A percentile compares a stretch with the other conserved stretches of the same genome.
Evolutionary conservation across 2,329 filamentous ascomycete species (phyloP).

Genomic region (Magnaporthales sp.): DNA sequence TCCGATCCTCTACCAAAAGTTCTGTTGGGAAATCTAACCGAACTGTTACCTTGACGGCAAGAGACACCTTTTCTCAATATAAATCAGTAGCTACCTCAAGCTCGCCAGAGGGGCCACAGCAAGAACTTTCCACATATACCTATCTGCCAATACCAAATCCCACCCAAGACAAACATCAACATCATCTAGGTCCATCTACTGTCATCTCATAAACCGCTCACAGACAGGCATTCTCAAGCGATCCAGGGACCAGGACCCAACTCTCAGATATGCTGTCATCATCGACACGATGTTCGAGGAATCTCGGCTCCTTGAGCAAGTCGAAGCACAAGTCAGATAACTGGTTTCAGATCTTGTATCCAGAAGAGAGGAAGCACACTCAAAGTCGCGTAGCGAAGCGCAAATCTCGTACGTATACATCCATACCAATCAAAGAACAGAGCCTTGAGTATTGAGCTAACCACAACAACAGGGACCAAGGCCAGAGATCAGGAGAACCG

Average conservation of each 20-base stretch:
- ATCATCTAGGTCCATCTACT: not conserved
- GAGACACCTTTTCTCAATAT: not conserved
- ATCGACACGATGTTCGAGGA: not conserved
- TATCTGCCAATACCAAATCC: not conserved
- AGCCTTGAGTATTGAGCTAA: not conserved
- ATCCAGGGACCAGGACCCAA: not conserved
- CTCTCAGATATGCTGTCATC: not conserved
- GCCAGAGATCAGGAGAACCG: constrained; percentile 58
- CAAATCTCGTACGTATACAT: constrained; percentile 56
- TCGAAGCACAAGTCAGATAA: constrained; percentile 33
- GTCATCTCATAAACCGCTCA: too few species aligned
- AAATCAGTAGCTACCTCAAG: not conserved
- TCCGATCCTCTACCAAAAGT: too few species aligned
- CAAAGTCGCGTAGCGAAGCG: constrained; percentile 70
- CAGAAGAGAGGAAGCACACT: constrained; percentile 62
- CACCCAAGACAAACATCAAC: too few species aligned
- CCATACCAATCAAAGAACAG: not conserved
- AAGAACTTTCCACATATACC: not conserved
- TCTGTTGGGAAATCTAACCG: not conserved
- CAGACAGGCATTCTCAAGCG: not conserved
- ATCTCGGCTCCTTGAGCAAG: not conserved
- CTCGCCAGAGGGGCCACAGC: not conserved
- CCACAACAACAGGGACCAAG: constrained; percentile 51
- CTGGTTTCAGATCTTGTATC: constrained; percentile 62
- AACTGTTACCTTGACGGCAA: not conserved